Base-by-base conservation (phyloP, 768 basidiomycete species). In the Sistotremastrum suecicum region DNA sequence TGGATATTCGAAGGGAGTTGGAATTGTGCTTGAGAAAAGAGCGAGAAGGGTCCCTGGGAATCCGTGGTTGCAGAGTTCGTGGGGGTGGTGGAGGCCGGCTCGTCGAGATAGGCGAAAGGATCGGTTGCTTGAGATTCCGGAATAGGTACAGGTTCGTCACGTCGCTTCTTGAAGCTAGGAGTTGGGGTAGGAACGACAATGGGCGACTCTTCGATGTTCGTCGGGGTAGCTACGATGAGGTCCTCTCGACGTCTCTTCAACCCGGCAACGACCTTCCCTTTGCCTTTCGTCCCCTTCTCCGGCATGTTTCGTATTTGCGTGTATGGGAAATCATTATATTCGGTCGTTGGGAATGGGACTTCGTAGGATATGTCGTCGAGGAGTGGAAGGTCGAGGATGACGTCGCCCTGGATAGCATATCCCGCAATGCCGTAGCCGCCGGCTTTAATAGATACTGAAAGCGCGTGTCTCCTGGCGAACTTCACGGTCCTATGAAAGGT, bases 371-470 rank as follows among this genome's bases (percentile, higher is more conserved):
- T 66, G 35, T 80, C 78, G 44, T 68, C 66, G 42, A 95, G 64
- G 53, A 70, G 74, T 54, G 70, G 74, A 41, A 94, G 63, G 63
- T 94, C 91, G 52, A 92, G 61, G 56, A 94, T 78, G 47, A 94
- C 67, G 54, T 92, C 82, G 35, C 91, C 91, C 10, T 78, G 78
- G 45, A 92, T 75, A 41, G 86, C 76, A 83, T 88, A 89, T 1
- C 88, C 90, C 7, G 81, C 86, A 1, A 85, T 91, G 5, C 89
- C 91, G 57, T 84, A 91, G 0, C 91, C 91, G 29, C 91, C 91
- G 1, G 86, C 83, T 58, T 88, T 90, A 54, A 90, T 72, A 6
- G 86, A 89, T 4, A 83, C 74, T 6, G 81, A 77, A 3, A 92
- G 64, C 0, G 63, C 63, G 55, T 89, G 70, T 45, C 76, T 74